These are phyloP conservation scores for Gelatoporia subvermispora DNA, from an alignment of 768 basidiomycete genomes.

Conservation along the genomic window DNA sequence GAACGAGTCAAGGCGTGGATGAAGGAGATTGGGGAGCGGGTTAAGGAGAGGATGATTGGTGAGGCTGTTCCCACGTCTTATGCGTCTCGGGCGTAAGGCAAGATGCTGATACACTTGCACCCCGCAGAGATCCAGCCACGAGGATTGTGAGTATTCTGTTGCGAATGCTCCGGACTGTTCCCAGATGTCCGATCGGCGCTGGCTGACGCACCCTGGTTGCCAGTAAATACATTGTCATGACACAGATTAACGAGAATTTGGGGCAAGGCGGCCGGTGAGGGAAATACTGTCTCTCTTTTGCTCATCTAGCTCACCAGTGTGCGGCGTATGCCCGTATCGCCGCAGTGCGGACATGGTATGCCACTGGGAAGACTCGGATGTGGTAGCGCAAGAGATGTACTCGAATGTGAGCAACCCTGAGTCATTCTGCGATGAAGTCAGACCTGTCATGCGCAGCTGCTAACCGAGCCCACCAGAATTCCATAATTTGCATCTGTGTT, in stretches of 20 bases:
- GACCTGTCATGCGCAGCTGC: conserved; percentile 6
- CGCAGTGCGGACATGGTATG: conserved; percentile 73
- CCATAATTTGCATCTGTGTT: conserved; percentile 60
- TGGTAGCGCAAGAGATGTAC: conserved; percentile 73
- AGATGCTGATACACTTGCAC: not conserved
- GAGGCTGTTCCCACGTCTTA: conserved; percentile 9
- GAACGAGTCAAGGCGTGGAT: conserved; percentile 73
- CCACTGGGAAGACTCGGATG: conserved; percentile 86
- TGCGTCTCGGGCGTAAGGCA: too few relatives aligned
- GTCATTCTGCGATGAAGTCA: conserved; percentile 3
- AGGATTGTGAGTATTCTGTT: conserved; percentile 61
- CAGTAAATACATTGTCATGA: conserved; percentile 85
- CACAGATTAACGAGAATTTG: conserved; percentile 79
- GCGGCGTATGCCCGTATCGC: not conserved
- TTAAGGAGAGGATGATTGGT: conserved; percentile 79
- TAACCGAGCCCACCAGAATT: conserved; percentile 48
- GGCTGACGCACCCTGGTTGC: conserved; percentile 9
- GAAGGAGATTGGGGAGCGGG: conserved; percentile 77
- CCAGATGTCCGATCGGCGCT: not conserved
- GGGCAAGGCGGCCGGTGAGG: conserved; percentile 82
- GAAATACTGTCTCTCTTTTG: not conserved
- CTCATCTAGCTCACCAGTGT: conserved; percentile 1
- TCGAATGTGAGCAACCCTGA: conserved; percentile 55
- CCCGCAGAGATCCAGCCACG: conserved; percentile 63
- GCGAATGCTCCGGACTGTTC: conserved; percentile 1